Evolutionary conservation across 768 basidiomycete genomes (phyloP).

Genomic region (Suillus luteus): DNA sequence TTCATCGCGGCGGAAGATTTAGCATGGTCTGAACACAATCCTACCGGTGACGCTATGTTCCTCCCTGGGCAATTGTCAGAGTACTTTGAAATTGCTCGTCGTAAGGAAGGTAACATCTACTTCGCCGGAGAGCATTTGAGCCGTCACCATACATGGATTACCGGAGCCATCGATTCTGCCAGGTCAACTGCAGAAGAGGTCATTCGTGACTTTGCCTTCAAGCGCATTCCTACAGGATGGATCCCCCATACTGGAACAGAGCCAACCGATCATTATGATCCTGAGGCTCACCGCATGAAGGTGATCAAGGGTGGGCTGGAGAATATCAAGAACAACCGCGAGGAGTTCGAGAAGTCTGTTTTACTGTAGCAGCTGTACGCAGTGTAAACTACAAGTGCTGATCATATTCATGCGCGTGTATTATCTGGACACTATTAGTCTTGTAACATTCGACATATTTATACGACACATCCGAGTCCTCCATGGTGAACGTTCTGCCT

Average conservation of each 20-base stretch:
- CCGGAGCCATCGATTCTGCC: conserved; percentile 23
- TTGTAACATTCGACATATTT: background rate
- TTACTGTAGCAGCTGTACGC: background rate
- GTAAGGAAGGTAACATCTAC: conserved; percentile 24
- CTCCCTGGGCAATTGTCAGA: conserved; percentile 28
- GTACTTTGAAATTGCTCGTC: conserved; percentile 22
- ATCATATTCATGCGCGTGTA: background rate
- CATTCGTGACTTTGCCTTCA: conserved; percentile 2
- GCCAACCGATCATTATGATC: conserved; percentile 4
- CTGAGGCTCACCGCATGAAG: conserved; percentile 2
- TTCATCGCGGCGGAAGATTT: conserved; percentile 24
- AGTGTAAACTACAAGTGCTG: background rate
- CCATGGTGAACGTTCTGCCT: background rate
- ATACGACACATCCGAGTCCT: background rate
- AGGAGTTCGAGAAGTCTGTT: conserved; percentile 10
- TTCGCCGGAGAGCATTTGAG: conserved; percentile 33
- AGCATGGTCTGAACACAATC: conserved; percentile 25
- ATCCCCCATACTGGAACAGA: background rate
- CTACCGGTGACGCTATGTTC: conserved; percentile 35
- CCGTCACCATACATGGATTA: conserved; percentile 33
- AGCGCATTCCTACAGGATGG: conserved; percentile 3
- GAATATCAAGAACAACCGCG: conserved; percentile 6
- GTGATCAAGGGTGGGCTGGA: conserved; percentile 8
- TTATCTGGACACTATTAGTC: background rate
- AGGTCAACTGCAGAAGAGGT: conserved; percentile 10